Conservation (phyloP, 306 rosid species). For the Hylodesmum podocarpum region DNA sequence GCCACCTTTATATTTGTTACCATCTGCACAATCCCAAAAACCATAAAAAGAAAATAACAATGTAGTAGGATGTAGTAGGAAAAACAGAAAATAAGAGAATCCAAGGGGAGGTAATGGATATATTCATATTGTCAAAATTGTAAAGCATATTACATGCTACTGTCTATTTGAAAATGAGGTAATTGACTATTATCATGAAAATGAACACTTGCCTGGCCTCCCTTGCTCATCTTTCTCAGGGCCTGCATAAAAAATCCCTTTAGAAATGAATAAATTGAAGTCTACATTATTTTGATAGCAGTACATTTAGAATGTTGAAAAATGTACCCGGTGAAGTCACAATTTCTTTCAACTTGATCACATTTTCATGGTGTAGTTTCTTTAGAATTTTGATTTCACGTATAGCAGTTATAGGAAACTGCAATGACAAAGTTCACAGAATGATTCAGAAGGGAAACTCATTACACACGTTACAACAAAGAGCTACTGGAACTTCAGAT, state of each 20-base stretch:
- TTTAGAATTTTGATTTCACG: conserved; percentile 72
- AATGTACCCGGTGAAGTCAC: conserved; percentile 63
- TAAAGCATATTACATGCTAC: neutral
- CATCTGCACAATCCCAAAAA: conserved; percentile 35
- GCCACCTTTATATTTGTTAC: conserved; percentile 66
- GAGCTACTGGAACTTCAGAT: neutral
- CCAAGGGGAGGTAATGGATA: neutral
- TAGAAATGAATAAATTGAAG: neutral
- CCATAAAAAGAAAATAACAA: no score
- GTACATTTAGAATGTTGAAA: conserved; percentile 1
- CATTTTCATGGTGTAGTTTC: conserved; percentile 72
- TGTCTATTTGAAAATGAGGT: neutral
- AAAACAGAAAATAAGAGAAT: neutral
- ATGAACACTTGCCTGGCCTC: conserved; percentile 48
- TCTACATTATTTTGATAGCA: neutral
- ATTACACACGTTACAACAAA: neutral
- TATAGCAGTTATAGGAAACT: conserved; percentile 78
- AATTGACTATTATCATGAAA: conserved; percentile 4
- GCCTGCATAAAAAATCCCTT: conserved; percentile 33
- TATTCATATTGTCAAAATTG: neutral
- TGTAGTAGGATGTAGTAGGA: neutral
- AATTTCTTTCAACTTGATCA: conserved; percentile 68
- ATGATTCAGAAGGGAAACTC: neutral
- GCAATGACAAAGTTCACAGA: conserved; percentile 23
- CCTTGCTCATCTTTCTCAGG: conserved; percentile 68